A percentile compares a stretch with the other conserved stretches of the same genome.
Conservation (phyloP, 495 filamentous ascomycete genomes). For the Hapsidospora chrysogenum region DNA sequence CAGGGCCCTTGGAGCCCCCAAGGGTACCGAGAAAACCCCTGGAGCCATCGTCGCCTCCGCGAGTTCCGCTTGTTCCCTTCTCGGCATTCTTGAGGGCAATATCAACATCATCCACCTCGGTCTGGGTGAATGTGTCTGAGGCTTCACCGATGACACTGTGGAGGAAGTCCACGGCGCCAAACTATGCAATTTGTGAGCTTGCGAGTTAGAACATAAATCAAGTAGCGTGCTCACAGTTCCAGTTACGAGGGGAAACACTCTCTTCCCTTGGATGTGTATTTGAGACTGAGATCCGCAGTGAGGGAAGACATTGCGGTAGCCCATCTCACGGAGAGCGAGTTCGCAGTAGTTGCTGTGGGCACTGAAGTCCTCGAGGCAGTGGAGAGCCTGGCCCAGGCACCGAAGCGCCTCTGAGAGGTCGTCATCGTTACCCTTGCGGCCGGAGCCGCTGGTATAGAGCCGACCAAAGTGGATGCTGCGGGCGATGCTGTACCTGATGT, state of each 20-base stretch:
- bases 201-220: too few relatives aligned
- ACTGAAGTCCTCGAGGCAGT: constrained; percentile 89
- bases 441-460: constrained; percentile 59
- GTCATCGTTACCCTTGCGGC: constrained; percentile 51
- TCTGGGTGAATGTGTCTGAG: constrained; percentile 88
- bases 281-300: constrained; percentile 64
- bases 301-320: constrained; percentile 65
- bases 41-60: constrained; percentile 20
- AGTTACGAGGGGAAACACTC: constrained; percentile 76
- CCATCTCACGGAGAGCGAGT: constrained; percentile 71
- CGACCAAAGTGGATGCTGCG: constrained; percentile 82
- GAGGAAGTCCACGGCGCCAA: constrained; percentile 90
- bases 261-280: constrained; percentile 54
- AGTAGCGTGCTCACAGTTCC: constrained; percentile 35
- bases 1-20: not conserved
- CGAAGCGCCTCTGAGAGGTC: constrained; percentile 84
- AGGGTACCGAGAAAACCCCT: constrained; percentile 12
- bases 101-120: constrained; percentile 83
- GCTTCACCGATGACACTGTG: constrained; percentile 95
- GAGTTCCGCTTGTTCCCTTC: constrained; percentile 17
- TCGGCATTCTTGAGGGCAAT: constrained; percentile 45
- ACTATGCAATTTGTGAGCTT: too few relatives aligned
- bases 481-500: constrained; percentile 68
- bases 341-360: constrained; percentile 94
- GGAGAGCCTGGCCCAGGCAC: constrained; percentile 73